These are phyloP conservation scores for Musa beccarii DNA, from an alignment of 176 grass and related monocot genomes.

Conservation along the genomic window DNA sequence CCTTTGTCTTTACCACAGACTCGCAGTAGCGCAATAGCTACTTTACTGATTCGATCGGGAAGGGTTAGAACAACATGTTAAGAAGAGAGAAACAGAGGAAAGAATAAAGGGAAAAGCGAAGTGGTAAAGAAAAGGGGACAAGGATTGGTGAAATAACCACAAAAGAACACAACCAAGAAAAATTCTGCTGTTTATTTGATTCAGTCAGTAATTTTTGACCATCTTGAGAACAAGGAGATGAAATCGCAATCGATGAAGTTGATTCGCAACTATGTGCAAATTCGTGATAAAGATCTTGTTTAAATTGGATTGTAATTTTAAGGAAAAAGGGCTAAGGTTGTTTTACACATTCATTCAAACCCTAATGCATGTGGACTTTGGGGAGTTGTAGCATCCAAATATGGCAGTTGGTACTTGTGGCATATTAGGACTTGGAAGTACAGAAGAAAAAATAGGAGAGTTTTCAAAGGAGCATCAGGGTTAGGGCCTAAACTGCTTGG, in stretches of 20 bases:
- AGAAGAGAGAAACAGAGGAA: neutral
- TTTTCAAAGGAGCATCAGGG: neutral
- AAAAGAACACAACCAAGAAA: neutral
- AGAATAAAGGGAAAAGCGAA: neutral
- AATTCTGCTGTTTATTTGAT: neutral
- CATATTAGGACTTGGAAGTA: neutral
- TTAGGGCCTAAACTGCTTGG: neutral
- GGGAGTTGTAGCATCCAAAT: neutral
- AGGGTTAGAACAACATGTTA: neutral
- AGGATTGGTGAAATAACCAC: neutral
- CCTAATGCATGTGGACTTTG: neutral
- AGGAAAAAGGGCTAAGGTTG: no score
- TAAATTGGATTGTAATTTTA: neutral
- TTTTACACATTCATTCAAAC: no score
- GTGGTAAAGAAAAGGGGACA: neutral
- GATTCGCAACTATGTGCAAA: neutral
- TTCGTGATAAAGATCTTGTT: neutral
- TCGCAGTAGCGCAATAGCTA: neutral
- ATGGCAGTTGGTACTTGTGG: neutral
- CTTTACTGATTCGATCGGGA: no score
- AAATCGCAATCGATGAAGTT: neutral
- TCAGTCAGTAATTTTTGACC: neutral
- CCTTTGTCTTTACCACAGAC: neutral
- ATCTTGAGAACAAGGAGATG: no score
- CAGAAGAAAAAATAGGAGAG: neutral